Base-by-base conservation (phyloP, 441 rosid species). In the Erysimum cheiri region DNA sequence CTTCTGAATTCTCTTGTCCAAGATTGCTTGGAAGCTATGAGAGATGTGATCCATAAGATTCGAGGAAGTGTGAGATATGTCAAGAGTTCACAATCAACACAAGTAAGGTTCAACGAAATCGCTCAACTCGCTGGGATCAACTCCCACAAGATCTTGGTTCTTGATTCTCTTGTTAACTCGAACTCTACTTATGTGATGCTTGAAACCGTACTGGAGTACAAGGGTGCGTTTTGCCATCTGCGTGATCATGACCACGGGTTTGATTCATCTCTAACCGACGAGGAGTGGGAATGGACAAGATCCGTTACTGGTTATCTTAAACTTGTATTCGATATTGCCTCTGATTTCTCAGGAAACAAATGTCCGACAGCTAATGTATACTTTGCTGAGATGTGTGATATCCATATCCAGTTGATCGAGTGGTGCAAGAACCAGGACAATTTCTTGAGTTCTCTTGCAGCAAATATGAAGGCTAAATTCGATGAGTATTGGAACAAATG, bases 401-500 rank as follows among this genome's bases (percentile, higher is more conserved):
- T 91, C 61, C 93, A 91, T 70, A 88, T 93, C 78, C 89, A 89
- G 74, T 69, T 93, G 81, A 88, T 91, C 58, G 95, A 89, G 70
- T 88, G 97, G 97, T 89, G 96, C 82, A 93, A 87, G 85, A 87
- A 69, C 82, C 77, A 89, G 4, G 93, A 93, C 86, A 58, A 58
- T 64, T 85, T 91, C 72, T 72, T 88, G 53, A 77, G 86, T 74
- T 84, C 92, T 70, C 74, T 83, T 9, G 92, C 94, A 41, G 70
- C 61, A 15, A 89, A 81, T 83, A 91, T 93, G 96, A 93, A 89
- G 78, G 77, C 80, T 28, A 93, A 82, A 73, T 91, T 93, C 33
- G 96, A 93, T 64, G 81, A 78, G 63, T 88, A 88, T 71, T 91
- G 98, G 98, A 91, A 80, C 81, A 91, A 89, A 77, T 91, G 98